These are phyloP conservation scores for Dothiorella sarmentorum DNA, from an alignment of 2,329 filamentous ascomycete species.

Conservation along the genomic window DNA sequence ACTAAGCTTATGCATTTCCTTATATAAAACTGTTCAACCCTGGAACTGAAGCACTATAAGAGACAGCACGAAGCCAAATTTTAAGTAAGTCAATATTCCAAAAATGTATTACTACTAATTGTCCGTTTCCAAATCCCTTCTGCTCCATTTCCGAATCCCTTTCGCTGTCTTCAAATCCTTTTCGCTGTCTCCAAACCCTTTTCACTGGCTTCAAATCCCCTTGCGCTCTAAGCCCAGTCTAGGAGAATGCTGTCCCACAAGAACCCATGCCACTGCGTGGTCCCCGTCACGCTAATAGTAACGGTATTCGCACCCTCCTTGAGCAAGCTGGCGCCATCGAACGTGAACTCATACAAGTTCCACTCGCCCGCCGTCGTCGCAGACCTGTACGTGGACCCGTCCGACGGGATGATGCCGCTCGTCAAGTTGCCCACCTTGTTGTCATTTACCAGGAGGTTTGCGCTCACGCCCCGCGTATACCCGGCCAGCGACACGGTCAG, in stretches of 20 bases:
- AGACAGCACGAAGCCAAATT: too few species aligned
- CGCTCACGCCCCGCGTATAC: conserved; percentile 42
- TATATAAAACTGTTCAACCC: too few species aligned
- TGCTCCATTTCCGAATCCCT: too few species aligned
- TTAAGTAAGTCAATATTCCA: too few species aligned
- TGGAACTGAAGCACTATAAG: too few species aligned
- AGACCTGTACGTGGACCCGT: conserved; percentile 48
- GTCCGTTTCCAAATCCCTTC: too few species aligned
- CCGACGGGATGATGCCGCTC: conserved; percentile 35
- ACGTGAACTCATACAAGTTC: conserved; percentile 43
- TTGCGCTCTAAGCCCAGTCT: conserved; percentile 30
- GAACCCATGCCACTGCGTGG: conserved; percentile 39
- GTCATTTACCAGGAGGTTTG: conserved; percentile 42
- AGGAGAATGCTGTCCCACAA: conserved; percentile 43
- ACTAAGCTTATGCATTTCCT: too few species aligned
- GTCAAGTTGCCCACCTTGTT: conserved; percentile 41
- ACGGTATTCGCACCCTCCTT: conserved; percentile 35
- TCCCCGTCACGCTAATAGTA: conserved; percentile 37
- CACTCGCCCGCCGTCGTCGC: conserved; percentile 49
- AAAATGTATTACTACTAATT: too few species aligned
- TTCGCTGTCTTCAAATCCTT: too few species aligned
- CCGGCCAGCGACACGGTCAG: conserved; percentile 46
- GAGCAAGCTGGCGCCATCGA: conserved; percentile 29
- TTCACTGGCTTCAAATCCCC: too few species aligned
- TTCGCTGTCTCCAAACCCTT: too few species aligned